Percentiles rank a stretch among this genome's conserved stretches.
Conservation (phyloP, 1,139 yeast species). For the Nematodospora anomalae region DNA sequence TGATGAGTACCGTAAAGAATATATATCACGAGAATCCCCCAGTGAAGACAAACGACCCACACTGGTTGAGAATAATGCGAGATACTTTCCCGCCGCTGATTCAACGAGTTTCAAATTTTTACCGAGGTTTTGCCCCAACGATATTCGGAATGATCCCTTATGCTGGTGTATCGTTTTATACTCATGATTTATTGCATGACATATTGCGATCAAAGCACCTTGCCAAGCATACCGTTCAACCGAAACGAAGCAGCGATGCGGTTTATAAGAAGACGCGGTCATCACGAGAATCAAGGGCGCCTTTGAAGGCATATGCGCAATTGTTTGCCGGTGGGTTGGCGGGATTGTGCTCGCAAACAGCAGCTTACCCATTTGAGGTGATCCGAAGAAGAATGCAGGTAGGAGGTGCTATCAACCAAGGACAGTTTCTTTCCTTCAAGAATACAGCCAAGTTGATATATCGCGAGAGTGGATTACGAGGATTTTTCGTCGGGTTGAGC, state of each 20-base stretch:
- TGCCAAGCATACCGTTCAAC: slow-evolving; percentile 55
- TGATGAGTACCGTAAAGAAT: slow-evolving; percentile 50
- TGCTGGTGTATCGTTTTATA: slow-evolving; percentile 95
- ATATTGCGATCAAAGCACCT: slow-evolving; percentile 61
- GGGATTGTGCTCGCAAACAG: slow-evolving; percentile 93
- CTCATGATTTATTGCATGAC: slow-evolving; percentile 91
- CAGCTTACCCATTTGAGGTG: slow-evolving; percentile 96
- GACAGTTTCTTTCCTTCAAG: slow-evolving; percentile 56
- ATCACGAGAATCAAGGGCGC: slow-evolving; percentile 58
- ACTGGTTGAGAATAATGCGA: slow-evolving; percentile 37
- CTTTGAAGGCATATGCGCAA: slow-evolving; percentile 88
- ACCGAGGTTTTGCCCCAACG: slow-evolving; percentile 93
- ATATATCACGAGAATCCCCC: slow-evolving; percentile 68
- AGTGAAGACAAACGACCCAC: slow-evolving; percentile 35
- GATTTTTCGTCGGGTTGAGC: slow-evolving; percentile 89
- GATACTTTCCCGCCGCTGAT: slow-evolving; percentile 34
- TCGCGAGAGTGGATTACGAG: slow-evolving; percentile 73
- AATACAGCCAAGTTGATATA: slow-evolving; percentile 58
- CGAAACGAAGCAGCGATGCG: slow-evolving; percentile 7
- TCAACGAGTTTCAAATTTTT: slow-evolving; percentile 65
- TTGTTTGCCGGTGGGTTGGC: slow-evolving; percentile 91
- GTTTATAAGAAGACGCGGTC: slow-evolving; percentile 18
- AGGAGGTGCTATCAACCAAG: slow-evolving; percentile 73
- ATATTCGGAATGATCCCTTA: slow-evolving; percentile 95
- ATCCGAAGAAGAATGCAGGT: slow-evolving; percentile 95